Evolutionary conservation across 2,329 filamentous ascomycete genomes (phyloP), one percentile per base, ranked within the genome.

Genomic region (Grosmannia penicillata): DNA sequence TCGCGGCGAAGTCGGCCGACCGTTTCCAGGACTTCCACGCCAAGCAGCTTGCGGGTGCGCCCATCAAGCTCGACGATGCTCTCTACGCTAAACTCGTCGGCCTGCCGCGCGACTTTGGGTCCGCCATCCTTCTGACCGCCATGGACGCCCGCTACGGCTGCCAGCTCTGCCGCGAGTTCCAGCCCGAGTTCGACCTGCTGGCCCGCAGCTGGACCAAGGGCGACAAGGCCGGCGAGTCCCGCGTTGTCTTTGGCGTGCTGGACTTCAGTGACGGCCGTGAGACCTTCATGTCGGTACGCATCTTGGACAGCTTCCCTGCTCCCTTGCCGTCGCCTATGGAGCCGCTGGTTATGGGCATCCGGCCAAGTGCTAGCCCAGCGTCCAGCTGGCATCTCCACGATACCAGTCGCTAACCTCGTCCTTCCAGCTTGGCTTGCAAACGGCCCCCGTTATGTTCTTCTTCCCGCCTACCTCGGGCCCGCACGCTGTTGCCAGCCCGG

Each of bases 171-270:
- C 72, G 76, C 37, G 84, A 93, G 38, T 94, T 98, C 58, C 82
- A 94, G 57, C 81, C 87, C 2, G 91, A 98, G 61, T 98, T 86
- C 82, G 82, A 93, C 39, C 59, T 96, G 38, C 62, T 98, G 39
- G 75, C 74, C 38, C 82, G 76, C 58, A 91, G 82, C 60, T 98
- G 91, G 91, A 68, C 69, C 45, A 85, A 82, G 57, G 86, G 83
- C 8, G 82, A 93, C 58, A 84, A 80, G 63, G 65, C 73, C 42
- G 79, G 68, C 38, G 70, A 83, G 47, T 80, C 77, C 22, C 71
- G 79, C 44, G 51, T 93, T 46, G 57, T 96, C 32, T 93, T 89
- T 60, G 79, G 74, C 19, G 89, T 82, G 7, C 62, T 98, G 50
- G 91, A 98, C 59, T 98, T 98, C 55, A 58, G 68, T 29, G 78